A percentile compares a stretch with the other conserved stretches of the same genome.
phyloP scores from a whole-genome alignment of 331 rosid species.

The Ulmus americana region DNA sequence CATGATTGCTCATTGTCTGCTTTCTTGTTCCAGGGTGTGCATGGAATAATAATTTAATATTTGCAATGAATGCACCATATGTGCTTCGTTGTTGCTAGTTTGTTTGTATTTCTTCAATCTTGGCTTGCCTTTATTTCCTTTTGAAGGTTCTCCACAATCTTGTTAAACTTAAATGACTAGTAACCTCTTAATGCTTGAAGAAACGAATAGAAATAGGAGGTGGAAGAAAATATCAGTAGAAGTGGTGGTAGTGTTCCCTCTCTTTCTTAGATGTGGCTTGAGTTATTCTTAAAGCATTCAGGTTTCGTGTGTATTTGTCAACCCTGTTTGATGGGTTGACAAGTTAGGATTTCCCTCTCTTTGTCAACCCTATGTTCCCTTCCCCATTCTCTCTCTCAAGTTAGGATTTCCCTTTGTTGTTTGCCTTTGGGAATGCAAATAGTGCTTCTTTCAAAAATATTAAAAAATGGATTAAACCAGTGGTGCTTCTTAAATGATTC shows the following conservation, averaged over 20 bases:
- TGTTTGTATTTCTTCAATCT: neutral
- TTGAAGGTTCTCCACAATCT: neutral
- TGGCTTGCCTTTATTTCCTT: neutral
- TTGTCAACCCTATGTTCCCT: no score
- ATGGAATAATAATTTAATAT: neutral
- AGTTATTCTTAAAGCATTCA: no score
- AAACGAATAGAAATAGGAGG: neutral
- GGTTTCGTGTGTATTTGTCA: no score
- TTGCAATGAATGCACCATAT: neutral
- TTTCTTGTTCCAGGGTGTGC: constrained; percentile 5
- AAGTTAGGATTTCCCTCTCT: no score
- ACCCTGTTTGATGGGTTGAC: no score
- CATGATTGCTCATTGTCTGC: neutral
- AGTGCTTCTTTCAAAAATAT: no score
- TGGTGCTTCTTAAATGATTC: no score
- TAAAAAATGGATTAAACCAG: no score
- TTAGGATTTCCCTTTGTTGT: no score
- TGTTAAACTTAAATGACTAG: neutral
- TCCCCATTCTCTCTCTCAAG: no score
- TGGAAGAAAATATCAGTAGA: neutral
- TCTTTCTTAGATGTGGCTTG: neutral
- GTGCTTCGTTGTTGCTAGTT: neutral
- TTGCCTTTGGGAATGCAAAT: no score
- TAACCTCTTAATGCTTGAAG: neutral
- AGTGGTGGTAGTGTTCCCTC: neutral